Evolutionary conservation across 139 green algal species (phyloP), one percentile per base, ranked within the genome.

Genomic region (Prasinococcaceae sp.): DNA sequence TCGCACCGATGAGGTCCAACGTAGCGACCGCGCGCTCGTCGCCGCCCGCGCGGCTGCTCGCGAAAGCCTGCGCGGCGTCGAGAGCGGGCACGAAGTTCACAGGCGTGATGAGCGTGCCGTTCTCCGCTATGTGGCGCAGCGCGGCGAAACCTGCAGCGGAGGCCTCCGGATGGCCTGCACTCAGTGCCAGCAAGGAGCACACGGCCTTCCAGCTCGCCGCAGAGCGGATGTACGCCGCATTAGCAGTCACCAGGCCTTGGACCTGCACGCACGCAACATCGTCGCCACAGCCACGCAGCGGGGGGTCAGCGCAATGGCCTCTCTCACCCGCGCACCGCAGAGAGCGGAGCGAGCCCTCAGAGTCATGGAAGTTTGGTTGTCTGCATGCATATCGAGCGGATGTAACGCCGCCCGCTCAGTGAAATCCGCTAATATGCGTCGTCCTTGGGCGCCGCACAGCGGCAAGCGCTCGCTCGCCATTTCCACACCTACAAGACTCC

Each of bases 171-270:
- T 84, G 72, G 27, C 73, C 63, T 12, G 78, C 68, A 16, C 77
- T 84, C 52, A 86, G 80, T 38, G 73, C 79, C 42, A 94, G 70
- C 14, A 95, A 69, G 22, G 65, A 61, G 49, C 73, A 82, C 3
- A 94, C 69, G 17, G 79, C 89, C 19, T 77, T 63, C 86, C 86
- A 95, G 19, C 76, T 78, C 37, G 68, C 65, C 38, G 79, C 71
- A 6, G 65, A 78, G 26, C 71, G 69, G 23, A 92, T 81, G 63
- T 84, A 83, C 0, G 64, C 16, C n/a, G 39, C 17, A 47, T 47
- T 24, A 24, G n/a, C 10, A 25, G 8, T 47, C 6, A 6, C n/a
- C 10, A 47, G 10, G 39, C 17, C n/a, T 47, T 47, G 12, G 16
- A 24, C 16, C 39, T 10, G 10, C 16, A 9, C 39, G 12, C 17